A percentile compares a stretch with the other conserved stretches of the same genome.
phyloP scores from a whole-genome alignment of 192 early-diverging fungal genomes.

The Umbelopsis ramanniana region DNA sequence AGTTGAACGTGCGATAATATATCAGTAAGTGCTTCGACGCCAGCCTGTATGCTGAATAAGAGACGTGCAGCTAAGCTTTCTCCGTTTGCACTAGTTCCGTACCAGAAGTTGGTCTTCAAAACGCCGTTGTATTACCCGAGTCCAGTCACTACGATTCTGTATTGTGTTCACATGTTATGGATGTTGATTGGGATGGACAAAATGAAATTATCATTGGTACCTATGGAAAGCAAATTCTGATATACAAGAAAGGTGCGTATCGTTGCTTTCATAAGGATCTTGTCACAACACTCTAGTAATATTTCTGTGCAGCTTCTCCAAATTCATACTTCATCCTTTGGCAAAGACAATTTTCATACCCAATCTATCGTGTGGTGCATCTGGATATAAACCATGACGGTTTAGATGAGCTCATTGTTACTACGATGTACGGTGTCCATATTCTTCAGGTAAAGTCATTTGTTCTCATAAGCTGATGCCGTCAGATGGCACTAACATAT shows the following conservation, averaged over 20 bases:
- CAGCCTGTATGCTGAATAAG: neutral
- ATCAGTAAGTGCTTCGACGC: slow-evolving; percentile 37
- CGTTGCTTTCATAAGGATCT: neutral
- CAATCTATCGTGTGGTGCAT: slow-evolving; percentile 53
- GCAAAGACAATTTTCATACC: slow-evolving; percentile 57
- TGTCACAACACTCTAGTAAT: neutral
- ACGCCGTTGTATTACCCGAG: slow-evolving; percentile 48
- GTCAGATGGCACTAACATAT: neutral
- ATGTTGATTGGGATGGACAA: slow-evolving; percentile 64
- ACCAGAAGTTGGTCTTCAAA: slow-evolving; percentile 37
- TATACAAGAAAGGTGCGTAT: slow-evolving; percentile 54
- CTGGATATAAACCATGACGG: slow-evolving; percentile 61
- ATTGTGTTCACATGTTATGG: slow-evolving; percentile 57
- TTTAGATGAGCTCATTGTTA: slow-evolving; percentile 56
- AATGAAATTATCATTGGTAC: slow-evolving; percentile 60
- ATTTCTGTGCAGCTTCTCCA: neutral
- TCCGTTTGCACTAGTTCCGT: neutral
- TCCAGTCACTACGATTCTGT: slow-evolving; percentile 61
- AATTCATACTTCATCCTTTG: slow-evolving; percentile 49
- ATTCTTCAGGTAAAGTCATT: slow-evolving; percentile 43
- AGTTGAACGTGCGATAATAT: slow-evolving; percentile 57
- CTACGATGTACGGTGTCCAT: slow-evolving; percentile 56
- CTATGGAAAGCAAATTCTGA: slow-evolving; percentile 61
- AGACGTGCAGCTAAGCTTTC: neutral
- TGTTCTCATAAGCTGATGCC: neutral